These are phyloP conservation scores for Fusarium bulbicola DNA, from an alignment of 2,329 filamentous ascomycete species.

Conservation along the genomic window DNA sequence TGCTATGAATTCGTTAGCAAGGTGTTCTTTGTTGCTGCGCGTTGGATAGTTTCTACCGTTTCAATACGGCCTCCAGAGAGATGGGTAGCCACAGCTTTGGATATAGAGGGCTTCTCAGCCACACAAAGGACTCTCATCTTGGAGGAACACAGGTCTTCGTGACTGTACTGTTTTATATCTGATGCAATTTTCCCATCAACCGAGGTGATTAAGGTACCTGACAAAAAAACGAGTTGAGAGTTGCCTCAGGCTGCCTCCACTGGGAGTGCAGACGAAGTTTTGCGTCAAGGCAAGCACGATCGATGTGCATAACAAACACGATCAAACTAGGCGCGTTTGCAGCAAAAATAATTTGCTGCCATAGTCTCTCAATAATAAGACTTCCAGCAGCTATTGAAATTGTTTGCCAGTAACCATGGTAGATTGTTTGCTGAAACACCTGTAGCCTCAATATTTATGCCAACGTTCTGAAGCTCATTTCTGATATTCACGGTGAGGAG, in stretches of 20 bases:
- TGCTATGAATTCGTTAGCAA: conserved; percentile 58
- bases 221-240: not conserved
- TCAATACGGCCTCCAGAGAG: conserved; percentile 79
- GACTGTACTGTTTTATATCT: not conserved
- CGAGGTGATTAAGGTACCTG: not conserved
- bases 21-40: not conserved
- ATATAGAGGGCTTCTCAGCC: conserved; percentile 85
- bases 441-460: not conserved
- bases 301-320: conserved; percentile 14
- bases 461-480: not conserved
- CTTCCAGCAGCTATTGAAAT: not conserved
- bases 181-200: not conserved
- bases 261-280: conserved; percentile 2
- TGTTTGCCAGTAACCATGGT: not conserved
- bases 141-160: not conserved
- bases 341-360: conserved; percentile 16
- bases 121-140: conserved; percentile 65
- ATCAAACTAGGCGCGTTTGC: conserved; percentile 13
- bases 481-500: conserved; percentile 16
- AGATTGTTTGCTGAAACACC: not conserved
- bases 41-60: conserved; percentile 64
- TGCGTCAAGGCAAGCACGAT: conserved; percentile 21
- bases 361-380: conserved; percentile 4
- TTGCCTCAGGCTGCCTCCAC: conserved; percentile 19
- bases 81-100: conserved; percentile 91